These are phyloP conservation scores for Verticillium nonalfalfae DNA, from an alignment of 2,329 filamentous ascomycete species.

Conservation along the genomic window DNA sequence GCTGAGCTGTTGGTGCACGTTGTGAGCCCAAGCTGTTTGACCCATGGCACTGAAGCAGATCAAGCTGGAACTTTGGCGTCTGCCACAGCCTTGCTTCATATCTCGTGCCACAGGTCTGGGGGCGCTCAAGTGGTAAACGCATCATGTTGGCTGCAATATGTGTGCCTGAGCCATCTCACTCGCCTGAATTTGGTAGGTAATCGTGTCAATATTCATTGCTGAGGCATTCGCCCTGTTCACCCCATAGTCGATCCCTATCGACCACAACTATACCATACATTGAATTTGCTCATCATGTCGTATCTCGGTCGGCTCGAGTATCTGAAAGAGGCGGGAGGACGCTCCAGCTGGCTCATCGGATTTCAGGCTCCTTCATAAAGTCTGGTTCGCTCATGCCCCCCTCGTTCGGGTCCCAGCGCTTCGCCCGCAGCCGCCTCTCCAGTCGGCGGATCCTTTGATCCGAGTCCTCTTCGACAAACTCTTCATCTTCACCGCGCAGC, in stretches of 20 bases:
- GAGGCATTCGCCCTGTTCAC: not conserved
- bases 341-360: constrained; percentile 21
- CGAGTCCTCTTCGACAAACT: constrained; percentile 1
- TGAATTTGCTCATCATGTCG: not conserved
- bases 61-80: too few relatives aligned
- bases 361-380: constrained; percentile 36
- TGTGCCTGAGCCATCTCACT: too few relatives aligned
- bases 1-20: too few relatives aligned
- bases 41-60: too few relatives aligned
- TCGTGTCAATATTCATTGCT: too few relatives aligned
- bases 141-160: too few relatives aligned
- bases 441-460: constrained; percentile 19
- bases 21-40: too few relatives aligned
- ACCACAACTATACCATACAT: not conserved
- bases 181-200: too few relatives aligned
- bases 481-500: constrained; percentile 1
- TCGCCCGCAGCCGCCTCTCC: constrained; percentile 17
- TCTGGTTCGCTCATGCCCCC: constrained; percentile 29
- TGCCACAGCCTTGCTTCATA: too few relatives aligned
- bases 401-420: constrained; percentile 25
- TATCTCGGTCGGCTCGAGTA: not conserved
- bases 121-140: too few relatives aligned
- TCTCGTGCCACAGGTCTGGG: too few relatives aligned
- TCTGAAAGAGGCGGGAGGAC: not conserved
- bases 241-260: too few relatives aligned